Base-by-base conservation (phyloP, 805 yeast species). In the Cephaloascus albidus region DNA sequence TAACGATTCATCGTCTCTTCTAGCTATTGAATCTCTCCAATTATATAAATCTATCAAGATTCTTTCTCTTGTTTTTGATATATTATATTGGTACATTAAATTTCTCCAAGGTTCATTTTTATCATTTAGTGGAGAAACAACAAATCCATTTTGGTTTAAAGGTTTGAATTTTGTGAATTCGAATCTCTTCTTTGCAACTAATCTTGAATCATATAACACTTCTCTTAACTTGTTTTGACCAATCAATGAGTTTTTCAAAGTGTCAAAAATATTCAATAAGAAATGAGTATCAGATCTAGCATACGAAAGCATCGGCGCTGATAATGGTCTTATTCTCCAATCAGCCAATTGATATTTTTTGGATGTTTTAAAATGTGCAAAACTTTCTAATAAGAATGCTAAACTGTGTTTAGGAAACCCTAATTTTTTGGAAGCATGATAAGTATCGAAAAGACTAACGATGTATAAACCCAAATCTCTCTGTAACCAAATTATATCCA, bases 401-500 rank as follows among this genome's bases (percentile, higher is more conserved):
- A 93, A 69, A 37, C 96, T 81, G 52, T 82, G 81, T 51, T 79
- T 81, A 4, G 94, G 87, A 42, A 88, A 72, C 0, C 85, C 85
- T n/a, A 93, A 63, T 14, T 74, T 76, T 44, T 75, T 78, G 0
- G 96, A 77, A 0, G 98, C 98, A 61, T 82, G 89, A 56, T 73
- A 90, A 0, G 98, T 93, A 58, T 93, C 99, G 57, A 93, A 90
- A 20, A 93, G 60, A 35, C 89, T 74, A 4, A 93, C 98, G 4
- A 93, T 63, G 51, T 93, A 93, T 8, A 93, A 58, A 0, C 99
- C 99, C 40, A 93, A 69, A 54, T 93, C 98, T 46, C 97, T 70
- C 63, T 93, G 99, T 28, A 93, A 66, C 99, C 99, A 93, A 35
- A 87, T 80, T 3, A 93, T 84, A 66, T 93, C 99, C 95, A 87